Conservation (phyloP, 2,329 filamentous ascomycete genomes). For the Stagonosporopsis rhizophila region DNA sequence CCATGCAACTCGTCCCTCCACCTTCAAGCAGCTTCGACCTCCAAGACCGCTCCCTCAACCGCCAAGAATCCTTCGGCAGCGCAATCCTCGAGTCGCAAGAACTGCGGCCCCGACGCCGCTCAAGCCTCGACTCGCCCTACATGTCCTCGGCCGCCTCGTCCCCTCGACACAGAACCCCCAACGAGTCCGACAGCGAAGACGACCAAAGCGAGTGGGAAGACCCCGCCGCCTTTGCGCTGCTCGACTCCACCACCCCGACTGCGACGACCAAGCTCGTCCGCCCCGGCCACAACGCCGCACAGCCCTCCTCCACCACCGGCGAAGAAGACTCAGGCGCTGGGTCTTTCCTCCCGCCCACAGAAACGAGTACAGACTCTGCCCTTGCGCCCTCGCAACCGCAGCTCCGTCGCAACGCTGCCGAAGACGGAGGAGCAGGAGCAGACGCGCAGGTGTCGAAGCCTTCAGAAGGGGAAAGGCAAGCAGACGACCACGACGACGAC, state of each 20-base stretch:
- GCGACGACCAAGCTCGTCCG: not conserved
- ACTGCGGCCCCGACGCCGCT: conserved; percentile 31
- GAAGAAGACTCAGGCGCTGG: too few species aligned
- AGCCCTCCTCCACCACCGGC: too few species aligned
- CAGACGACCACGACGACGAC: too few species aligned
- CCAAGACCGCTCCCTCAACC: conserved; percentile 26
- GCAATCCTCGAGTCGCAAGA: conserved; percentile 38
- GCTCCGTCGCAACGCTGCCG: too few species aligned
- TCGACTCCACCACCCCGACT: not conserved
- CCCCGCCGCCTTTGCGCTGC: conserved; percentile 10
- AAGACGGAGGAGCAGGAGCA: not conserved
- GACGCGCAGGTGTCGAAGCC: not conserved
- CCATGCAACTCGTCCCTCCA: too few species aligned
- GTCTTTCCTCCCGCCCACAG: too few species aligned
- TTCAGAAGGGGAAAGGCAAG: too few species aligned
- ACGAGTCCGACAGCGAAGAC: not conserved
- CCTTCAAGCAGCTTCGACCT: not conserved
- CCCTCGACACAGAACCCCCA: not conserved
- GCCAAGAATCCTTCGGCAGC: conserved; percentile 47
- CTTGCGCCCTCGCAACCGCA: too few species aligned
- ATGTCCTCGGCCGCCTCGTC: not conserved
- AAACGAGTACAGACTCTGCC: too few species aligned
- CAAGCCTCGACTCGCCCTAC: conserved; percentile 30
- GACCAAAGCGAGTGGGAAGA: conserved; percentile 19
- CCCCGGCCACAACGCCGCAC: too few species aligned